Evolutionary conservation across 441 rosid species (phyloP).

Genomic region (Bruguiera hainesii): DNA sequence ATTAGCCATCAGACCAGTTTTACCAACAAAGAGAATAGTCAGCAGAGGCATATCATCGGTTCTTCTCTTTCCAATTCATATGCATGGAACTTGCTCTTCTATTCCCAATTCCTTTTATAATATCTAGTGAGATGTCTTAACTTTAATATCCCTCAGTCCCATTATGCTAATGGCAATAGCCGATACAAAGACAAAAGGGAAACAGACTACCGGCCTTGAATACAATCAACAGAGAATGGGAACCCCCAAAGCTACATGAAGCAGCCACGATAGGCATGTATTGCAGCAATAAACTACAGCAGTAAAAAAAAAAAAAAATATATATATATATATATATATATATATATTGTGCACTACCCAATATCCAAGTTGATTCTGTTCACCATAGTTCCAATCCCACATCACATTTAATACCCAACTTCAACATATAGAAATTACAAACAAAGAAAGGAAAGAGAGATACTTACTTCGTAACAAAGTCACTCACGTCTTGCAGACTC

Average conservation of each 20-base stretch:
- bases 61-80: neutral
- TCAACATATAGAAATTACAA: neutral
- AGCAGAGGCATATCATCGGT: too few relatives aligned
- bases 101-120: neutral
- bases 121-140: neutral
- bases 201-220: neutral
- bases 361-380: too few relatives aligned
- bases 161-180: neutral
- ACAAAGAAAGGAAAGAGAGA: neutral
- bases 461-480: constrained; percentile 80
- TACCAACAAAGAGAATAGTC: too few relatives aligned
- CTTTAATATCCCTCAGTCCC: neutral
- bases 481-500: constrained; percentile 85
- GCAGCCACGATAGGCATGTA: too few relatives aligned
- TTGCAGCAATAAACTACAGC: too few relatives aligned
- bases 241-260: too few relatives aligned
- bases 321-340: too few relatives aligned
- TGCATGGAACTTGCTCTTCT: neutral
- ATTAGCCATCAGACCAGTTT: too few relatives aligned
- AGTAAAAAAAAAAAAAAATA: too few relatives aligned
- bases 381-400: too few relatives aligned
- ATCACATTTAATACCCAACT: neutral
- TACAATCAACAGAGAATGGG: too few relatives aligned
- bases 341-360: too few relatives aligned
- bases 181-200: neutral